phyloP scores from a whole-genome alignment of 2,329 filamentous ascomycete species.

The Fusarium coffeatum region DNA sequence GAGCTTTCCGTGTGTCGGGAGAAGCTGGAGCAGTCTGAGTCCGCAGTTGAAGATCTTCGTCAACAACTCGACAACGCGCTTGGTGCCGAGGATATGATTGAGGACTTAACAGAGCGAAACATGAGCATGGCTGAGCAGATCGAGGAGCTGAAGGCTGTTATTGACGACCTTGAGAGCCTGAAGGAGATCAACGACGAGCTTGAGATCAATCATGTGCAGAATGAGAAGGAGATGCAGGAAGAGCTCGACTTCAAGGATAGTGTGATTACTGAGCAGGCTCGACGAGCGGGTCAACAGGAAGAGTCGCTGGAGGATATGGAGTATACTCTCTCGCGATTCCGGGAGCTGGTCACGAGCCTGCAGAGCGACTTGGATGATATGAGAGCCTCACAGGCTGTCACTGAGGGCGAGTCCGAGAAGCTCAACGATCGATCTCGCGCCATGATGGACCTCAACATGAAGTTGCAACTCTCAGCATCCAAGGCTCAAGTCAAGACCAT shows the following conservation, averaged over 20 bases:
- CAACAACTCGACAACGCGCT: conserved; percentile 91
- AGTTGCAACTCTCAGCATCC: conserved; percentile 87
- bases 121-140: conserved; percentile 85
- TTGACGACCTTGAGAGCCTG: conserved; percentile 88
- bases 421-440: conserved; percentile 87
- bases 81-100: conserved; percentile 92
- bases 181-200: conserved; percentile 96
- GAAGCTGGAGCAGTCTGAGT: conserved; percentile 77
- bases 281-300: conserved; percentile 79
- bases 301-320: conserved; percentile 87
- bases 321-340: conserved; percentile 88
- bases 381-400: conserved; percentile 89
- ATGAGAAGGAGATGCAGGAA: conserved; percentile 93
- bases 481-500: conserved; percentile 96
- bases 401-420: conserved; percentile 91
- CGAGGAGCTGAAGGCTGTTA: conserved; percentile 81
- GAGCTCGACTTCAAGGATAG: conserved; percentile 90
- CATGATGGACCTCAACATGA: conserved; percentile 97
- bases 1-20: conserved; percentile 78
- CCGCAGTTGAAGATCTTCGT: conserved; percentile 83
- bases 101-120: conserved; percentile 89
- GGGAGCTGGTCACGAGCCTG: conserved; percentile 86
- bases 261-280: conserved; percentile 83
- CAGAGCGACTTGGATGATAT: conserved; percentile 92
- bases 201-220: conserved; percentile 91